These are phyloP conservation scores for Zangia roseola DNA, from an alignment of 768 basidiomycete genomes.

Conservation along the genomic window DNA sequence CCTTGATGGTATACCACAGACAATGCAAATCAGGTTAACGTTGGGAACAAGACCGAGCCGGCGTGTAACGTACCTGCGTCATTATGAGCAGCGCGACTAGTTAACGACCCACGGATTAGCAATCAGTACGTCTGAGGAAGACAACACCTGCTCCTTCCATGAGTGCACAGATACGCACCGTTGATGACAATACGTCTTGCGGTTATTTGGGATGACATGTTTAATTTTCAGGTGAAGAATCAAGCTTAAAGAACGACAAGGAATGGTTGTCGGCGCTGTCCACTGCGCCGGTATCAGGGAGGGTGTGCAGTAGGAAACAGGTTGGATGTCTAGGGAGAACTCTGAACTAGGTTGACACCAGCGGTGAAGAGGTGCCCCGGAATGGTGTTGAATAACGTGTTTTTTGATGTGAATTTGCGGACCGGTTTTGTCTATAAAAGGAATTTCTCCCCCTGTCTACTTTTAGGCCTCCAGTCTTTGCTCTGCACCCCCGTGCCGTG, in stretches of 20 bases:
- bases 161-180: conserved; percentile 29
- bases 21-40: conserved; percentile 2
- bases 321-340: background rate
- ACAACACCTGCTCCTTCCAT: background rate
- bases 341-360: background rate
- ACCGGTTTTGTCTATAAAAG: too few species aligned
- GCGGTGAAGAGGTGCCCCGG: background rate
- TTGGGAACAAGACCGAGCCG: background rate
- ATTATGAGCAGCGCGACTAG: conserved; percentile 53
- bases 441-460: too few species aligned
- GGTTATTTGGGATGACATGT: conserved; percentile 31
- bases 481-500: too few species aligned
- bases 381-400: background rate
- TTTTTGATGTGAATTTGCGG: too few species aligned
- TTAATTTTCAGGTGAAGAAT: background rate
- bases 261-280: background rate
- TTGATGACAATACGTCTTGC: conserved; percentile 47
- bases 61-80: conserved; percentile 43
- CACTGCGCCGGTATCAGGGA: background rate
- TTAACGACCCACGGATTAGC: conserved; percentile 9
- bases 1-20: conserved; percentile 41
- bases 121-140: background rate
- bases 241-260: background rate
- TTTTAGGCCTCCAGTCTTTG: too few species aligned
- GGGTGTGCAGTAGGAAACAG: background rate